These are phyloP conservation scores for Ophiostoma triangulosporum DNA, from an alignment of 2,329 filamentous ascomycete species.

Conservation along the genomic window DNA sequence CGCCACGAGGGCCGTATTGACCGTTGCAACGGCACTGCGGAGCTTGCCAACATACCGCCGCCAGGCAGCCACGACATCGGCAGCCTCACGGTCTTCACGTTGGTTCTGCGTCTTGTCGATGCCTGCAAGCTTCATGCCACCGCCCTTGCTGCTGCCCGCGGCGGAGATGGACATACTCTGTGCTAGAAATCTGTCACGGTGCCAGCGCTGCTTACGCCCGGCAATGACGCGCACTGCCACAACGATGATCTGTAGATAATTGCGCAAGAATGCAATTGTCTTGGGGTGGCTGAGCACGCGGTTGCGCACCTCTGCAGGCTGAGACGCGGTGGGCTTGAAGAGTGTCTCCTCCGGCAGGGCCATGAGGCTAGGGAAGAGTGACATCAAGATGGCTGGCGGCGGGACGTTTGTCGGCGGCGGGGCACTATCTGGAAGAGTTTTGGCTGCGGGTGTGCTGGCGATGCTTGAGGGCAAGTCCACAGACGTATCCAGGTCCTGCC, in stretches of 20 bases:
- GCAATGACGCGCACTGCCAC: slow-evolving; percentile 72
- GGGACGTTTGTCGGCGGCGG: slow-evolving; percentile 74
- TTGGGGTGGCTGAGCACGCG: slow-evolving; percentile 49
- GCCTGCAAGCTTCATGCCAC: slow-evolving; percentile 76
- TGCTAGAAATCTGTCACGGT: slow-evolving; percentile 69
- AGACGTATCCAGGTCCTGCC: neutral
- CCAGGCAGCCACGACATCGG: slow-evolving; percentile 66
- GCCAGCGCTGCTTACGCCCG: slow-evolving; percentile 79
- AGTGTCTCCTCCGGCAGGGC: slow-evolving; percentile 49
- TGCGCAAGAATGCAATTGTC: slow-evolving; percentile 48
- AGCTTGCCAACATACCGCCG: slow-evolving; percentile 61
- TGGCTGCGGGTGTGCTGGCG: slow-evolving; percentile 4
- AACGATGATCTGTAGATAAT: slow-evolving; percentile 48
- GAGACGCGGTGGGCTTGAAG: slow-evolving; percentile 50
- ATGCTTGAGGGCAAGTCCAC: slow-evolving; percentile 3
- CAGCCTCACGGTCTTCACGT: slow-evolving; percentile 73
- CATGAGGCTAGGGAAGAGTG: slow-evolving; percentile 60
- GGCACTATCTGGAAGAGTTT: slow-evolving; percentile 20
- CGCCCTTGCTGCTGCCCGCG: slow-evolving; percentile 53
- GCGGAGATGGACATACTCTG: slow-evolving; percentile 78
- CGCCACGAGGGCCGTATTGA: slow-evolving; percentile 32
- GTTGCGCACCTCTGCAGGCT: slow-evolving; percentile 44
- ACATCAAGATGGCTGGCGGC: slow-evolving; percentile 70
- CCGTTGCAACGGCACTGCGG: slow-evolving; percentile 56
- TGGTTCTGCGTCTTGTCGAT: slow-evolving; percentile 72